Conservation (phyloP, 805 yeast genomes). For the Candida hungchunana region DNA sequence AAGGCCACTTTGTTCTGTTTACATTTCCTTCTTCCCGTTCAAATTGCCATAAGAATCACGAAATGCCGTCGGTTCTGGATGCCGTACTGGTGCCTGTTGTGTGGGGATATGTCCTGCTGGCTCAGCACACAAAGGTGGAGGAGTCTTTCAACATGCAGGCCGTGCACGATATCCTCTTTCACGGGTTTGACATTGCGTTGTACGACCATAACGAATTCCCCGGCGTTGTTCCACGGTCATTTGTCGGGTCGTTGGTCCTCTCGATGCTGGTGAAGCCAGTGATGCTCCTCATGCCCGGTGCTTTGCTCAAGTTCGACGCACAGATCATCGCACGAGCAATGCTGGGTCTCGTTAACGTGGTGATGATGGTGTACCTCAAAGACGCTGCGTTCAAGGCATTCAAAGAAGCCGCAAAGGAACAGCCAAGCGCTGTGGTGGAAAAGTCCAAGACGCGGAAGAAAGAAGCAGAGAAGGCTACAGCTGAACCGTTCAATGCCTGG, state of each 20-base stretch:
- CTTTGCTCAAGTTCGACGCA: constrained; percentile 40
- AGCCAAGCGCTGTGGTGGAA: neutral
- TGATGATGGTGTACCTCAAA: constrained; percentile 48
- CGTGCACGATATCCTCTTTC: constrained; percentile 67
- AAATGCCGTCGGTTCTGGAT: constrained; percentile 22
- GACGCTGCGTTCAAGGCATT: constrained; percentile 31
- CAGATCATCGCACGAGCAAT: constrained; percentile 55
- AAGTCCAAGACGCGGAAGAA: constrained; percentile 15
- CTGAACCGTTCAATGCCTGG: constrained; percentile 11
- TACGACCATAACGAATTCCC: constrained; percentile 82
- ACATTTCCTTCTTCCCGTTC: no score
- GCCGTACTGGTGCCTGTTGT: constrained; percentile 42
- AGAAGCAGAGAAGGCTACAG: neutral
- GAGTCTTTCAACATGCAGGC: constrained; percentile 93
- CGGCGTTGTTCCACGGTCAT: constrained; percentile 86
- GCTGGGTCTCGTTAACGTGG: constrained; percentile 59
- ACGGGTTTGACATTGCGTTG: constrained; percentile 45
- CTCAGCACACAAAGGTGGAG: constrained; percentile 91
- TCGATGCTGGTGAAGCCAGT: constrained; percentile 43
- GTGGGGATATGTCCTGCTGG: constrained; percentile 43
- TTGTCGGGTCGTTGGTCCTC: constrained; percentile 62
- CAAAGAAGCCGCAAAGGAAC: constrained; percentile 2
- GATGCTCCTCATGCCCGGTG: constrained; percentile 13
- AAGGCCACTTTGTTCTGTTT: no score
- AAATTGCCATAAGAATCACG: neutral